Conservation (phyloP, 805 yeast genomes). For the Suhomyces kilbournensis region DNA sequence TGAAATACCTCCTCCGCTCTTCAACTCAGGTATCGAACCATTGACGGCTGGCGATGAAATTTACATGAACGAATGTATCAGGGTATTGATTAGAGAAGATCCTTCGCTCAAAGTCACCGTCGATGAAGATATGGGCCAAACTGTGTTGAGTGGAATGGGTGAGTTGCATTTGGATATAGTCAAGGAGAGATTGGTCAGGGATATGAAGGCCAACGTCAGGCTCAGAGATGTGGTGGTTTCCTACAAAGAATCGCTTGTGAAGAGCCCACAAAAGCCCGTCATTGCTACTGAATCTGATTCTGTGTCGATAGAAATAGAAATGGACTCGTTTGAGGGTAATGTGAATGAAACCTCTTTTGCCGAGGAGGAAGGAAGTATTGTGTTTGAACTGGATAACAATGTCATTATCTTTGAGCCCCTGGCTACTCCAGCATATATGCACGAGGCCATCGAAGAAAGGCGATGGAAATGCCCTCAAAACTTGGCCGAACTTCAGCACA, state of each 20-base stretch:
- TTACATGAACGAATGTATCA: slow-evolving; percentile 67
- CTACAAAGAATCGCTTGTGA: slow-evolving; percentile 65
- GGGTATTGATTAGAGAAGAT: slow-evolving; percentile 74
- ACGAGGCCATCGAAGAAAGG: slow-evolving; percentile 24
- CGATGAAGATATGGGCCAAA: slow-evolving; percentile 87
- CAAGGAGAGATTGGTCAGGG: slow-evolving; percentile 70
- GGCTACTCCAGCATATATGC: slow-evolving; percentile 27
- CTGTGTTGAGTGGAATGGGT: slow-evolving; percentile 93
- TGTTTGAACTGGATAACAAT: slow-evolving; percentile 49
- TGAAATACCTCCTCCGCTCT: slow-evolving; percentile 86
- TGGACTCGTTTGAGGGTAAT: slow-evolving; percentile 39
- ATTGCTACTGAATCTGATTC: slow-evolving; percentile 14
- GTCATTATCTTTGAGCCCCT: slow-evolving; percentile 34
- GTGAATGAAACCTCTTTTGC: slow-evolving; percentile 29
- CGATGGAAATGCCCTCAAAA: slow-evolving; percentile 51
- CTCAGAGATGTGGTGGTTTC: slow-evolving; percentile 86
- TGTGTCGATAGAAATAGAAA: slow-evolving; percentile 22
- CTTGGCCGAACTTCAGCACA: slow-evolving; percentile 50
- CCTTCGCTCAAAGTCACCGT: slow-evolving; percentile 73
- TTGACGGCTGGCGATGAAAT: slow-evolving; percentile 75
- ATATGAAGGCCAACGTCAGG: slow-evolving; percentile 76
- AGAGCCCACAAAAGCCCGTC: neutral
- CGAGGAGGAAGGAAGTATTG: slow-evolving; percentile 39
- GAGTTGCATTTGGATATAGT: slow-evolving; percentile 92
- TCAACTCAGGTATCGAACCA: slow-evolving; percentile 83